A percentile compares a stretch with the other conserved stretches of the same genome.
phyloP scores from a whole-genome alignment of 2,329 filamentous ascomycete genomes.

The Neopestalotiopsis sp. region DNA sequence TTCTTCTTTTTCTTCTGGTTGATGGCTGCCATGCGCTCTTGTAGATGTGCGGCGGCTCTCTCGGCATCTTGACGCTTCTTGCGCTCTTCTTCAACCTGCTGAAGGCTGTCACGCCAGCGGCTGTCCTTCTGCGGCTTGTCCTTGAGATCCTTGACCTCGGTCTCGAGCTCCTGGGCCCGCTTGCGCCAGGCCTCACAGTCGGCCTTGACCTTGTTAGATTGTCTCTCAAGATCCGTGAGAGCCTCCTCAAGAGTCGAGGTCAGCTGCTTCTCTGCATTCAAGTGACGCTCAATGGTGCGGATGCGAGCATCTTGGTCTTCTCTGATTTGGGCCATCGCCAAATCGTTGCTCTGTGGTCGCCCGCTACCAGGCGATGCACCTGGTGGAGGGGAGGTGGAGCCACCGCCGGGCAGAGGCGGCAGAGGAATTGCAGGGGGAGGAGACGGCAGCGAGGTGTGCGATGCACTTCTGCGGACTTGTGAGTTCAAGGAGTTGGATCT shows the following conservation, averaged over 20 bases:
- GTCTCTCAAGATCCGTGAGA: constrained; percentile 88
- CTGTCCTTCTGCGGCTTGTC: constrained; percentile 59
- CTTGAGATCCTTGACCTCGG: constrained; percentile 70
- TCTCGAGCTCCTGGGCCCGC: constrained; percentile 78
- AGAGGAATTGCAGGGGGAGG: constrained; percentile 96
- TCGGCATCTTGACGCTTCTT: constrained; percentile 91
- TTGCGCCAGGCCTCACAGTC: constrained; percentile 92
- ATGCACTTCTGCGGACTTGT: constrained; percentile 83
- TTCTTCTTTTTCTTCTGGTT: constrained; percentile 96
- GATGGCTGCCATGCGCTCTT: constrained; percentile 92
- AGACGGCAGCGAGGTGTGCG: constrained; percentile 84
- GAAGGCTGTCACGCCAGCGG: constrained; percentile 68
- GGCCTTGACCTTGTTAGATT: constrained; percentile 88
- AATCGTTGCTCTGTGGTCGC: constrained; percentile 84
- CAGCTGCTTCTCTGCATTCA: constrained; percentile 94
- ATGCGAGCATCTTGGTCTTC: constrained; percentile 97
- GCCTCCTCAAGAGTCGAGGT: constrained; percentile 95
- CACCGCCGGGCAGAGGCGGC: constrained; percentile 77
- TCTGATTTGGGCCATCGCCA: constrained; percentile 75
- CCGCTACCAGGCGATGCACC: constrained; percentile 56
- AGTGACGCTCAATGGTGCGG: constrained; percentile 93
- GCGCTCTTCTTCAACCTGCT: constrained; percentile 94
- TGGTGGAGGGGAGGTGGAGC: constrained; percentile 51
- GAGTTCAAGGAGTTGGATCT: constrained; percentile 66
- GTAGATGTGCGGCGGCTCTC: constrained; percentile 83